Evolutionary conservation across 768 basidiomycete species (phyloP).

Genomic region (Panellus pusillus): DNA sequence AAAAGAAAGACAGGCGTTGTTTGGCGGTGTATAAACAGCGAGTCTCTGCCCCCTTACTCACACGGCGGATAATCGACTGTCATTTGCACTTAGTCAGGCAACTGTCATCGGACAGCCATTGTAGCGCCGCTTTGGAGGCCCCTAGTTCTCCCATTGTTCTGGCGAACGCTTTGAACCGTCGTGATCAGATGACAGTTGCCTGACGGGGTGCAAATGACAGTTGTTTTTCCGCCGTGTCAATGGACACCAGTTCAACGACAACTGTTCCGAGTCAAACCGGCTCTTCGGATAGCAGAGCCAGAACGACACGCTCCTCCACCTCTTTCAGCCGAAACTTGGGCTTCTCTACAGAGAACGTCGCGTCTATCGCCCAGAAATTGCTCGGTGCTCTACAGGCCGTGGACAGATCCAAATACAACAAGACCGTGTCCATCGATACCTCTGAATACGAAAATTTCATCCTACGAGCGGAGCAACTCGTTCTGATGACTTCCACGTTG

Average conservation of each 20-base stretch:
- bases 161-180: too few relatives aligned
- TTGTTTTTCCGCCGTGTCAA: too few relatives aligned
- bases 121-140: too few relatives aligned
- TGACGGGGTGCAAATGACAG: too few relatives aligned
- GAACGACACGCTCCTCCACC: constrained; percentile 5
- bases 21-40: too few relatives aligned
- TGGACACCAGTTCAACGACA: neutral
- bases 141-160: too few relatives aligned
- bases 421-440: constrained; percentile 4
- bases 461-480: constrained; percentile 4
- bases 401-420: constrained; percentile 11
- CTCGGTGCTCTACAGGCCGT: constrained; percentile 7
- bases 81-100: too few relatives aligned
- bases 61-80: too few relatives aligned
- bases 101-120: too few relatives aligned
- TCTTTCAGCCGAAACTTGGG: neutral
- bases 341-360: constrained; percentile 12
- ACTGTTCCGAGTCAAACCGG: neutral
- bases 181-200: too few relatives aligned
- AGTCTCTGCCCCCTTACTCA: too few relatives aligned
- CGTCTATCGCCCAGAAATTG: constrained; percentile 11
- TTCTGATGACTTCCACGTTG: neutral
- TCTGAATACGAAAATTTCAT: constrained; percentile 6
- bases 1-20: too few relatives aligned
- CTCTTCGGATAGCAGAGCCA: neutral